phyloP scores from a whole-genome alignment of 805 yeast genomes.

The Candida maesae region DNA sequence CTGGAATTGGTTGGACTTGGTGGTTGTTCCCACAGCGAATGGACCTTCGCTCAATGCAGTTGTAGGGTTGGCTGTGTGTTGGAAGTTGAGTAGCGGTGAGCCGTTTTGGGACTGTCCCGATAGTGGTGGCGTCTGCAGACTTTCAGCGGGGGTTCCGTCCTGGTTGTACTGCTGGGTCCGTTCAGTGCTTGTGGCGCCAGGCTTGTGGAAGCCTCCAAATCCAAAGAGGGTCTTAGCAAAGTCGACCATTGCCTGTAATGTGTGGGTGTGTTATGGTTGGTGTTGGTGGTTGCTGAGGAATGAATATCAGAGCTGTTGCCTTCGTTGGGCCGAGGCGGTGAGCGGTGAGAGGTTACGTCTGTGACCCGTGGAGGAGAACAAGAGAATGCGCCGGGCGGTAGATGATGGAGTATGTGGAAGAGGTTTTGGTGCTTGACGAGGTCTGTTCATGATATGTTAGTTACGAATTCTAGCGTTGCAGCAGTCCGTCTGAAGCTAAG shows the following conservation, averaged over 20 bases:
- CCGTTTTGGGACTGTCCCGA: conserved; percentile 13
- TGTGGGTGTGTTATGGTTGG: not conserved
- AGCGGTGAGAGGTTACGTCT: not conserved
- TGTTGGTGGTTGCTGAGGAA: too few relatives aligned
- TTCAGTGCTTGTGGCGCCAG: conserved; percentile 14
- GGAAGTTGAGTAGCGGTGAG: conserved; percentile 34
- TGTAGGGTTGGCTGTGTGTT: conserved; percentile 57
- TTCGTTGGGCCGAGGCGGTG: not conserved
- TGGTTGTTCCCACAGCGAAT: conserved; percentile 67
- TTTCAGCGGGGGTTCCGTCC: conserved; percentile 2
- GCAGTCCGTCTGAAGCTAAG: not conserved
- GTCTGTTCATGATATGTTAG: not conserved
- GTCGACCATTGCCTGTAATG: conserved; percentile 31
- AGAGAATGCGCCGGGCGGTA: too few relatives aligned
- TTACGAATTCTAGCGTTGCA: not conserved
- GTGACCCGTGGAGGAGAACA: too few relatives aligned
- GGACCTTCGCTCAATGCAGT: conserved; percentile 62
- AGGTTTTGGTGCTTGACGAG: not conserved
- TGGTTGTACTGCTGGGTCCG: conserved; percentile 7
- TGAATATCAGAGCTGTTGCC: too few relatives aligned
- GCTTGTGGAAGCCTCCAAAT: conserved; percentile 29
- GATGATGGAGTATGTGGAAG: too few relatives aligned
- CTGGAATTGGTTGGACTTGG: conserved; percentile 33
- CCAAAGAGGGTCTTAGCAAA: conserved; percentile 37
- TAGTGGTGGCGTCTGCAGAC: conserved; percentile 8